A percentile compares a stretch with the other conserved stretches of the same genome.
Evolutionary conservation across 805 yeast genomes (phyloP).

Genomic region (Cyberlindnera suaveolens): DNA sequence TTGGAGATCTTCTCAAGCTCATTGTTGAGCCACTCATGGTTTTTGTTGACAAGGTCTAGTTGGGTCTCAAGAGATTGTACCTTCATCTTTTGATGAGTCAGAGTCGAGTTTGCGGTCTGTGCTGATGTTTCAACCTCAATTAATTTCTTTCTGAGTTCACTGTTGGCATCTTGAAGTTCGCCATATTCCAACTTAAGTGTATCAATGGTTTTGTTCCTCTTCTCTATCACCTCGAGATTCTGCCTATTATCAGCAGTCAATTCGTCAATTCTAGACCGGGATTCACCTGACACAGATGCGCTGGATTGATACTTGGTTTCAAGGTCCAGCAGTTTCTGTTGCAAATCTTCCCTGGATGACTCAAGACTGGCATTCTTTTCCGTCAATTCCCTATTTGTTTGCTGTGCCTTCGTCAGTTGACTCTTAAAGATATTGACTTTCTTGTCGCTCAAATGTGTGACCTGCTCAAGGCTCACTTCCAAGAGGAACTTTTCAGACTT

Average conservation of each 20-base stretch:
- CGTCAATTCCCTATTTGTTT: constrained; percentile 19
- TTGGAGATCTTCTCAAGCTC: constrained; percentile 29
- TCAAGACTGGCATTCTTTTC: constrained; percentile 18
- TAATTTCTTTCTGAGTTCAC: constrained; percentile 33
- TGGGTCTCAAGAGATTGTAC: constrained; percentile 36
- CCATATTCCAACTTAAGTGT: constrained; percentile 33
- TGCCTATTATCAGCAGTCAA: constrained; percentile 23
- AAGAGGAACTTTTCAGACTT: constrained; percentile 32
- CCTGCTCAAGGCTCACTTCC: constrained; percentile 36
- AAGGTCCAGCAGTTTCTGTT: constrained; percentile 11
- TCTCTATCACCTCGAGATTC: constrained; percentile 29
- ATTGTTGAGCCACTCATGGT: constrained; percentile 36
- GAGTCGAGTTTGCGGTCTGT: constrained; percentile 26
- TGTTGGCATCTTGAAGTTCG: constrained; percentile 28
- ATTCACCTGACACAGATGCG: constrained; percentile 3
- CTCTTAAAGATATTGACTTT: constrained; percentile 27
- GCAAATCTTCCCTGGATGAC: constrained; percentile 18
- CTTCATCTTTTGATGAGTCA: constrained; percentile 26
- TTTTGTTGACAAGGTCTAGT: constrained; percentile 31
- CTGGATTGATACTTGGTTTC: constrained; percentile 8
- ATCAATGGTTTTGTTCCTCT: constrained; percentile 31
- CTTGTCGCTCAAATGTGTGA: constrained; percentile 28
- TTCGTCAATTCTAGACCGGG: constrained; percentile 10
- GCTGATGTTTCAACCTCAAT: constrained; percentile 32
- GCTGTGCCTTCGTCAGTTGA: constrained; percentile 23